phyloP scores from a whole-genome alignment of 345 rosid species.

The Pseudoturritis turrita region DNA sequence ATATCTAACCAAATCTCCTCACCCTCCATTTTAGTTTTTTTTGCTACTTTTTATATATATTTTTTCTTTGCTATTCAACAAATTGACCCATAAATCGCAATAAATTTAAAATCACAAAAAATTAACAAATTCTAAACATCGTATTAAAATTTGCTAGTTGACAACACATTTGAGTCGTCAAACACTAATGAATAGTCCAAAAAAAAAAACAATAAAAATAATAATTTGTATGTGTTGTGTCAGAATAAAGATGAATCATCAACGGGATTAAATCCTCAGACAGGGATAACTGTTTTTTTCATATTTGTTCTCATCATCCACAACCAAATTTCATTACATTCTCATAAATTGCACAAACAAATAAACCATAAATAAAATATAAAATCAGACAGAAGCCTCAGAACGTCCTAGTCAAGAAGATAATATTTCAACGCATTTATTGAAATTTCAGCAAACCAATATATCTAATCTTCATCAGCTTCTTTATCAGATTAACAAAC shows the following conservation, averaged over 20 bases:
- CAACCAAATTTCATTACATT: background rate
- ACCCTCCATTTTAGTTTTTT: too few relatives aligned
- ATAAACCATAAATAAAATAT: background rate
- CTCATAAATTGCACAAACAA: background rate
- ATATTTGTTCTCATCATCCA: slow-evolving; percentile 16
- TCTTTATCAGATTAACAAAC: background rate
- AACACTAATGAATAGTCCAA: too few relatives aligned
- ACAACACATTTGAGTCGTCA: too few relatives aligned
- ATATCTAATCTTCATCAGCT: background rate
- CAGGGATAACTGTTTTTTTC: slow-evolving; percentile 24
- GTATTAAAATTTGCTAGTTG: too few relatives aligned
- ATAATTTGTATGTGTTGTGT: background rate
- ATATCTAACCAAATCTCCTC: too few relatives aligned
- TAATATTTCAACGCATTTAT: background rate
- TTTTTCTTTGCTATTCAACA: too few relatives aligned
- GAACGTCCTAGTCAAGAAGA: slow-evolving; percentile 13
- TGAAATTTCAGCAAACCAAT: slow-evolving; percentile 4
- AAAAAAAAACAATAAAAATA: too few relatives aligned
- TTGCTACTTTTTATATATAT: too few relatives aligned
- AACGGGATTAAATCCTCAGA: slow-evolving; percentile 15
- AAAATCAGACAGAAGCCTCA: background rate
- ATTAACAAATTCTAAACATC: too few relatives aligned
- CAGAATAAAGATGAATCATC: slow-evolving; percentile 16
- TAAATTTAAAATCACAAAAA: too few relatives aligned
- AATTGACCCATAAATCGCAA: too few relatives aligned